These are phyloP conservation scores for Xerocomus tenax DNA, from an alignment of 1,284 basidiomycete genomes.

Conservation along the genomic window DNA sequence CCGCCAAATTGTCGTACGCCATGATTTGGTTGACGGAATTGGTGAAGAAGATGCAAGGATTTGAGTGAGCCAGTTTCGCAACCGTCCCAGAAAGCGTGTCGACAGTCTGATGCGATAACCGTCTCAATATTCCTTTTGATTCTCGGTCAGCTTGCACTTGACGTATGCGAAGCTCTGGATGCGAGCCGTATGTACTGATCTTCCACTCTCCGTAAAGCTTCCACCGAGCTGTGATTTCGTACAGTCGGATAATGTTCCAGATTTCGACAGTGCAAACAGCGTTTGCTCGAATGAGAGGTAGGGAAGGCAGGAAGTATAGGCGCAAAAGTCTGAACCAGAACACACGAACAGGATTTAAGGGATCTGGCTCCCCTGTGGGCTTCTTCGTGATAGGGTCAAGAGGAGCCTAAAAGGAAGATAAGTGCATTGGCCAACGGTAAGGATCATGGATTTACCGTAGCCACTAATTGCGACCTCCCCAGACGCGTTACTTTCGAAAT, in stretches of 20 bases:
- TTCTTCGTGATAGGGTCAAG: slow-evolving; percentile 51
- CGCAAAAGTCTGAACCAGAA: slow-evolving; percentile 84
- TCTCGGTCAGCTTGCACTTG: slow-evolving; percentile 67
- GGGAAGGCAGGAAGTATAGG: slow-evolving; percentile 75
- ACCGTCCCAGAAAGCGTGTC: slow-evolving; percentile 78
- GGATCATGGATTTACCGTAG: slow-evolving; percentile 35
- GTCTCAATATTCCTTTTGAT: slow-evolving; percentile 72
- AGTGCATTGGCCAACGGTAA: slow-evolving; percentile 18
- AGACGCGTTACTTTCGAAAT: slow-evolving; percentile 56
- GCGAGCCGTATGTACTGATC: slow-evolving; percentile 57
- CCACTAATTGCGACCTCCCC: slow-evolving; percentile 43
- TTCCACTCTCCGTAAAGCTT: slow-evolving; percentile 95
- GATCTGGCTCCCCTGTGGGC: slow-evolving; percentile 43
- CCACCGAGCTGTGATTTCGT: slow-evolving; percentile 77
- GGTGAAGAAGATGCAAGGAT: slow-evolving; percentile 86
- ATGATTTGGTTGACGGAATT: slow-evolving; percentile 91
- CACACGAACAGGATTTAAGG: slow-evolving; percentile 46
- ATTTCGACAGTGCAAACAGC: slow-evolving; percentile 81
- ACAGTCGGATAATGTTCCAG: slow-evolving; percentile 76
- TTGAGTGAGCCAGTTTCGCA: slow-evolving; percentile 91
- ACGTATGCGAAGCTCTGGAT: slow-evolving; percentile 67
- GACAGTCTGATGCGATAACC: slow-evolving; percentile 74
- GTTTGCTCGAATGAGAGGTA: slow-evolving; percentile 79
- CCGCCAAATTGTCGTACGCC: slow-evolving; percentile 92
- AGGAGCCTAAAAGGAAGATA: slow-evolving; percentile 33